Conservation (phyloP, 345 rosid genomes). For the Eucalyptus cladocalyx region DNA sequence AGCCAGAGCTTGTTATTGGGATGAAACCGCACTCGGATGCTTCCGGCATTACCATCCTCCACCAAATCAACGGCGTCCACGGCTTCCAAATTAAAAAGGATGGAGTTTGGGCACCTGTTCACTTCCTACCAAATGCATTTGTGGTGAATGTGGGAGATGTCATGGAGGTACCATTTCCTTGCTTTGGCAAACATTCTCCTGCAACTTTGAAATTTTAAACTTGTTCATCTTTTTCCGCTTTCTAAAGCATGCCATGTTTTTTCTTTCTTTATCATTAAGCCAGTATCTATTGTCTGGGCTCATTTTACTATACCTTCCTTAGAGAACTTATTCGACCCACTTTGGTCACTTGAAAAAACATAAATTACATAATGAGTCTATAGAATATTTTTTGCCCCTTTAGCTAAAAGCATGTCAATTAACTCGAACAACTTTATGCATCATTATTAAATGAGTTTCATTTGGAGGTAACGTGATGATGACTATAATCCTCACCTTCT, state of each 20-base stretch:
- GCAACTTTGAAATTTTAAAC: background rate
- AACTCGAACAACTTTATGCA: background rate
- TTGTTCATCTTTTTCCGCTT: background rate
- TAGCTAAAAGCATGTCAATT: background rate
- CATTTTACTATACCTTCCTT: background rate
- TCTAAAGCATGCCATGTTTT: background rate
- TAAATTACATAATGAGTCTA: background rate
- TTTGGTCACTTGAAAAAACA: background rate
- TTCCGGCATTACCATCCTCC: background rate
- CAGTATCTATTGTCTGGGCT: background rate
- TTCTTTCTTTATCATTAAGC: no score
- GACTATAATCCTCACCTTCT: background rate
- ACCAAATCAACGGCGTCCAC: constrained; percentile 2
- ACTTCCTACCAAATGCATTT: background rate
- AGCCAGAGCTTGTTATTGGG: constrained; percentile 10
- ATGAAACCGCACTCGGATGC: constrained; percentile 10
- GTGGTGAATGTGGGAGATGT: constrained; percentile 6
- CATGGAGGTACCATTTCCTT: constrained; percentile 1
- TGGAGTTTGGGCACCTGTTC: constrained; percentile 1
- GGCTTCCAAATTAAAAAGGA: constrained; percentile 10
- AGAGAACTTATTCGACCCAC: background rate
- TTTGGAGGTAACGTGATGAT: background rate
- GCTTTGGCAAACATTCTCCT: background rate
- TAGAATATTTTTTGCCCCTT: background rate
- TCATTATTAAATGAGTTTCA: background rate